These are phyloP conservation scores for Ensete glaucum DNA, from an alignment of 176 grass and related monocot genomes.

Conservation along the genomic window DNA sequence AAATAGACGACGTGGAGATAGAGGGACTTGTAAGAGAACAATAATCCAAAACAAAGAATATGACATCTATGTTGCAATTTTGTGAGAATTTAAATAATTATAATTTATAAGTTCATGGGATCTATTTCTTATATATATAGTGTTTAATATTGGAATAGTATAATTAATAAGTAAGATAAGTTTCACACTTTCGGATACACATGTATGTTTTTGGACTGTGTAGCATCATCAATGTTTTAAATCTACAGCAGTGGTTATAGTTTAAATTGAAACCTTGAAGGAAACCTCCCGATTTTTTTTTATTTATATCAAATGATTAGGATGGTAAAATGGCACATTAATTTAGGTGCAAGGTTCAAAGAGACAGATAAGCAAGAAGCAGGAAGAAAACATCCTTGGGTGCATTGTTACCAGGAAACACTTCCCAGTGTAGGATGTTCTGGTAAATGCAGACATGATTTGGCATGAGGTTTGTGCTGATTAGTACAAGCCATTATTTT, in stretches of 20 bases:
- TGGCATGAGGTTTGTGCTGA: not conserved
- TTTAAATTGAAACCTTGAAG: conserved; percentile 1
- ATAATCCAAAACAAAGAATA: not conserved
- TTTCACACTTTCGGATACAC: no score
- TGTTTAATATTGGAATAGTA: no score
- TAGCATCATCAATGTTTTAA: not conserved
- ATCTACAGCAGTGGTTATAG: not conserved
- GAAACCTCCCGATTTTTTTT: not conserved
- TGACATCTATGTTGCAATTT: not conserved
- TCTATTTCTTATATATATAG: not conserved
- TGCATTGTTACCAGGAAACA: not conserved
- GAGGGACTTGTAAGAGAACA: no score
- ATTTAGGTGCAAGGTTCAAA: not conserved
- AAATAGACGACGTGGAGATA: no score
- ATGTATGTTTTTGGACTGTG: not conserved
- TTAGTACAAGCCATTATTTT: not conserved
- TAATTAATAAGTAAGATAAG: no score
- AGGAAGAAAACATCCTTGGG: not conserved
- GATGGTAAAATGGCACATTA: not conserved
- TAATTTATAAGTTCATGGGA: not conserved
- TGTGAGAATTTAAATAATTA: not conserved
- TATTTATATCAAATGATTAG: not conserved
- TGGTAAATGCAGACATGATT: not conserved
- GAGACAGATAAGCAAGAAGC: not conserved
- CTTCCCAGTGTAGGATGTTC: not conserved